Conservation (phyloP, 345 rosid species). For the Camelina sativa region DNA sequence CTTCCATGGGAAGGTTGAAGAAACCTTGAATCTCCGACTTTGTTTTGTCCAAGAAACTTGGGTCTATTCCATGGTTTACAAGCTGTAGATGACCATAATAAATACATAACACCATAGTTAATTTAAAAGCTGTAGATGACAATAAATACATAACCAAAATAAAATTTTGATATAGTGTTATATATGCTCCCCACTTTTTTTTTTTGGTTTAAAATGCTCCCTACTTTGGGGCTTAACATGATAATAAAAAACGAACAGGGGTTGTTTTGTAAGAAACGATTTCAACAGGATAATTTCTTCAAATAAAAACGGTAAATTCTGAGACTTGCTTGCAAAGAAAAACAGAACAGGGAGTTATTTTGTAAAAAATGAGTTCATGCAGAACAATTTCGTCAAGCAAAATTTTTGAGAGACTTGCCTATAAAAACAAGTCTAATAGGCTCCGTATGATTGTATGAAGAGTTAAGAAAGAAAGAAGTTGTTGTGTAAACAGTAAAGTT, state of each 20-base stretch:
- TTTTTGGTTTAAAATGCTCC: not conserved
- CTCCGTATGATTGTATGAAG: not conserved
- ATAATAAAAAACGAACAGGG: not conserved
- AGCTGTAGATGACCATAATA: constrained; percentile 14
- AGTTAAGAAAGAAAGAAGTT: too few species aligned
- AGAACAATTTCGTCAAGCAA: not conserved
- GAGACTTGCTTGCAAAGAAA: too few species aligned
- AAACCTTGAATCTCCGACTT: constrained; percentile 41
- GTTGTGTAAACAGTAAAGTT: not conserved
- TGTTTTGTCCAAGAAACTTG: constrained; percentile 37
- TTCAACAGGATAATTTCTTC: too few species aligned
- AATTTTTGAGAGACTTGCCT: not conserved
- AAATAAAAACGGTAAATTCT: too few species aligned
- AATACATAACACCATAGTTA: too few species aligned
- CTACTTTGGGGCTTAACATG: not conserved
- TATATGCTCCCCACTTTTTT: too few species aligned
- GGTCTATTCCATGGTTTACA: constrained; percentile 50
- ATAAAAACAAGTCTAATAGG: not conserved
- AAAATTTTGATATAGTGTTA: not conserved
- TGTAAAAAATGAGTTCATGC: not conserved
- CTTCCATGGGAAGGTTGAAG: constrained; percentile 46
- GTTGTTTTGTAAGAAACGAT: too few species aligned
- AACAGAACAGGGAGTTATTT: not conserved
- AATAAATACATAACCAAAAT: not conserved
- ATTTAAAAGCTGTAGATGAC: not conserved